Conservation (phyloP, 2,329 filamentous ascomycete genomes). For the Gyromitra esculenta region DNA sequence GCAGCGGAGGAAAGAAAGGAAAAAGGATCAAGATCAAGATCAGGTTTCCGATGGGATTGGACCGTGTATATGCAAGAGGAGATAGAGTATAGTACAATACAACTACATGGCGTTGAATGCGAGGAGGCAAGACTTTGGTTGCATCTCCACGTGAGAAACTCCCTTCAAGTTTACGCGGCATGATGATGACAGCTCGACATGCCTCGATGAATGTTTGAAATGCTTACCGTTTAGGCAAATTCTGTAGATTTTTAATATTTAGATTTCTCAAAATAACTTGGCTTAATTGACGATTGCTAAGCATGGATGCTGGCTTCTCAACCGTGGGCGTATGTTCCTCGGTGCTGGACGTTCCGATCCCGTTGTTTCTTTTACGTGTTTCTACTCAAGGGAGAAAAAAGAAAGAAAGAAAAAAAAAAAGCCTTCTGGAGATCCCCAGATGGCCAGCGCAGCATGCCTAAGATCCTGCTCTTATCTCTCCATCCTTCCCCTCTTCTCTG, state of each 20-base stretch:
- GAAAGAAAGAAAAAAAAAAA: slow-evolving; percentile 2
- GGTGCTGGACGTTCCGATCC: slow-evolving; percentile 28
- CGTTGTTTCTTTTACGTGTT: slow-evolving; percentile 40
- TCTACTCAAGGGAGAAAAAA: slow-evolving; percentile 9
- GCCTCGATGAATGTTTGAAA: not conserved
- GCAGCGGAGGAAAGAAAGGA: slow-evolving; percentile 10
- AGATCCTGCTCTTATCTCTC: slow-evolving; percentile 33
- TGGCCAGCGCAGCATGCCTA: slow-evolving; percentile 39
- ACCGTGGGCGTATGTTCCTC: slow-evolving; percentile 23
- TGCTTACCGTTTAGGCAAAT: slow-evolving; percentile 27
- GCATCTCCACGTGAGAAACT: slow-evolving; percentile 26
- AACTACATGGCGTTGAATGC: not conserved
- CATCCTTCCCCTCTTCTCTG: slow-evolving; percentile 30
- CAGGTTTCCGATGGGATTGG: slow-evolving; percentile 19
- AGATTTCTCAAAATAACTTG: not conserved
- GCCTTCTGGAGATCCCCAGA: slow-evolving; percentile 18
- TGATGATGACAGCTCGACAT: not conserved
- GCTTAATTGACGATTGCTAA: slow-evolving; percentile 6
- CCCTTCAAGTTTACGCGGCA: slow-evolving; percentile 5
- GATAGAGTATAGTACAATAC: not conserved
- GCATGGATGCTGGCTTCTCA: slow-evolving; percentile 8
- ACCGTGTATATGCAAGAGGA: not conserved
- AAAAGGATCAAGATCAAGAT: slow-evolving; percentile 30
- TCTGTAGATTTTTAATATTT: slow-evolving; percentile 4
- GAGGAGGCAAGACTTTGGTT: not conserved